These are phyloP conservation scores for Phytophthora macrochlamydospora DNA, from an alignment of 352 stramenopile genomes.

Conservation along the genomic window DNA sequence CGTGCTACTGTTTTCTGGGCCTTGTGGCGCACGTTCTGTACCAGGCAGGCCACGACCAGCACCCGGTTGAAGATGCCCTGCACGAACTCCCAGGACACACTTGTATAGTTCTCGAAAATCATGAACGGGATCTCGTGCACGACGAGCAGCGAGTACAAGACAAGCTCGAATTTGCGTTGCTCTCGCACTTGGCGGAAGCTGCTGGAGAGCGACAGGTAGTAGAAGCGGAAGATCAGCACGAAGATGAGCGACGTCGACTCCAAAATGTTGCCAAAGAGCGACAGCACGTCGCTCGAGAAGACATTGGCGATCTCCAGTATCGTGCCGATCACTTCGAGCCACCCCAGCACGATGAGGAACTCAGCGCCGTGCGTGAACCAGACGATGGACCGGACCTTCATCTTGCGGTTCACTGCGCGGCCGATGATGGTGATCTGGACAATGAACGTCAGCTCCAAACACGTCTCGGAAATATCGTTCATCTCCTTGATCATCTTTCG, in stretches of 20 bases:
- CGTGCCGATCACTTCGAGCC: constrained; percentile 4
- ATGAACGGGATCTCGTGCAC: constrained; percentile 24
- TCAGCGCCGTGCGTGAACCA: constrained; percentile 18
- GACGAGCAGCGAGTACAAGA: constrained; percentile 16
- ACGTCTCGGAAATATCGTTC: constrained; percentile 36
- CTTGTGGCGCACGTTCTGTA: constrained; percentile 22
- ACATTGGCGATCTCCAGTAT: constrained; percentile 3
- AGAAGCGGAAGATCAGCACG: constrained; percentile 26
- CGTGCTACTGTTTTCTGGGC: neutral
- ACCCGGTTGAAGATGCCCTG: constrained; percentile 20
- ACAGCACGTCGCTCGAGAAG: constrained; percentile 1
- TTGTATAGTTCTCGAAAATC: constrained; percentile 10
- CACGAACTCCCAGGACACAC: constrained; percentile 20
- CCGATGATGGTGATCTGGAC: too few species aligned
- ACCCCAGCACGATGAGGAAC: constrained; percentile 12
- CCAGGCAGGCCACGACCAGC: constrained; percentile 15
- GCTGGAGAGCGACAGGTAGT: constrained; percentile 19
- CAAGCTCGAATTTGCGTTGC: constrained; percentile 19
- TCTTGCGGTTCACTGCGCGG: too few species aligned
- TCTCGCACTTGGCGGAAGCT: constrained; percentile 4
- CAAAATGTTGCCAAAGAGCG: constrained; percentile 12
- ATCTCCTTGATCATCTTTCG: constrained; percentile 14
- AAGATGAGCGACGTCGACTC: constrained; percentile 23
- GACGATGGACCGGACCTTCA: too few species aligned
- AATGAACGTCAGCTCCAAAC: too few species aligned